Evolutionary conservation across 768 basidiomycete genomes (phyloP), one percentile per base, ranked within the genome.

Genomic region (Mycena epipterygia): DNA sequence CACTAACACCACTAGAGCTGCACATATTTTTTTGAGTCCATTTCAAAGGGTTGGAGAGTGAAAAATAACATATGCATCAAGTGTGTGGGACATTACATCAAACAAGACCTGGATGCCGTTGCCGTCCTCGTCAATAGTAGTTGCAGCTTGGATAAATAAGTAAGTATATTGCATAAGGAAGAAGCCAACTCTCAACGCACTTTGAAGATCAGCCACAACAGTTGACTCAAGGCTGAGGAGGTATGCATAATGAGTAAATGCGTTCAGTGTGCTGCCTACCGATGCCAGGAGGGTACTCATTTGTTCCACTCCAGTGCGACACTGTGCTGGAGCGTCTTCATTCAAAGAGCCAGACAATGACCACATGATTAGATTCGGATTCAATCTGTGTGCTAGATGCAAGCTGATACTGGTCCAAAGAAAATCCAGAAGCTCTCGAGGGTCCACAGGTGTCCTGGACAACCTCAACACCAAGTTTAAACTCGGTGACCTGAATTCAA

Each of bases 261-360:
- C n/a, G n/a, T 51, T 53, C 27, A 53, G n/a, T 3, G 52, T 53
- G 49, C 49, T 51, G 17, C 49, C 27, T 2, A 51, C 13, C n/a
- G 33, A 16, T 37, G 25, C 64, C 64, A 65, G 64, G 30, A 29
- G 64, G 64, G 42, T 65, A 65, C 14, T 65, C 41, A 48, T 65
- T 65, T 21, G 64, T 65, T 33, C 64, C 64, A 21, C 52, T 56
- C 64, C 64, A 65, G 35, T 56, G 64, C 25, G 56, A 25, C 32
- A 56, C 32, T 19, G 21, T 35, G 27, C 33, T 56, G 33, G 8
- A 35, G 5, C 33, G 55, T 23, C 55, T 21, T 35, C 33, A 33
- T 39, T 56, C 55, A 37, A 56, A 56, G 9, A 56, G 55, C 55
- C 55, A 56, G 33, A 37, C 33, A 37, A 56, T 30, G n/a, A 35